phyloP scores from a whole-genome alignment of 257 asterid genomes.

The Oldenlandia corymbosa region DNA sequence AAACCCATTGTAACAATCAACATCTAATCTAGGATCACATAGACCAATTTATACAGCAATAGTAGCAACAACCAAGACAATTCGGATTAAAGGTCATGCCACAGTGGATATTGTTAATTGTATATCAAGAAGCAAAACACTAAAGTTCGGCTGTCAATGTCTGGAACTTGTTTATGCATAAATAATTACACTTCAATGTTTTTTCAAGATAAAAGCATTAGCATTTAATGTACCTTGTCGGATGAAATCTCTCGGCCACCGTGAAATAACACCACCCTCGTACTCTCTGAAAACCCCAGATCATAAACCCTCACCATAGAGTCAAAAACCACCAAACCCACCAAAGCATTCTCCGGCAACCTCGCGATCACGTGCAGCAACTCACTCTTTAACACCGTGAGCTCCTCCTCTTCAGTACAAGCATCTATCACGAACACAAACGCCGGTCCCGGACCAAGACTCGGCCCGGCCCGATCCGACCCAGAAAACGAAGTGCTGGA shows the following conservation, averaged over 20 bases:
- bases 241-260: conserved; percentile 75
- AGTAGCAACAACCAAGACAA: background rate
- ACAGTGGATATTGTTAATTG: background rate
- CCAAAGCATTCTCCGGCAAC: conserved; percentile 78
- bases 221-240: conserved; percentile 51
- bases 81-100: background rate
- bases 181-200: conserved; percentile 3
- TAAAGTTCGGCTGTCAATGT: too few relatives aligned
- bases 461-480: conserved; percentile 34
- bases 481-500: conserved; percentile 23
- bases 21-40: background rate
- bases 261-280: conserved; percentile 60
- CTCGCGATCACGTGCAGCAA: conserved; percentile 53
- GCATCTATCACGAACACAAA: conserved; percentile 87
- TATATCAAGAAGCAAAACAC: too few relatives aligned
- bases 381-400: conserved; percentile 66
- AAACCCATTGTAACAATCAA: background rate
- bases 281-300: conserved; percentile 68
- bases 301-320: conserved; percentile 82
- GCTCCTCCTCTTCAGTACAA: conserved; percentile 60
- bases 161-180: too few relatives aligned
- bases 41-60: background rate
- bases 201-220: background rate
- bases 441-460: conserved; percentile 49
- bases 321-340: conserved; percentile 86